phyloP scores from a whole-genome alignment of 768 basidiomycete species.

The Podaxis sp. region DNA sequence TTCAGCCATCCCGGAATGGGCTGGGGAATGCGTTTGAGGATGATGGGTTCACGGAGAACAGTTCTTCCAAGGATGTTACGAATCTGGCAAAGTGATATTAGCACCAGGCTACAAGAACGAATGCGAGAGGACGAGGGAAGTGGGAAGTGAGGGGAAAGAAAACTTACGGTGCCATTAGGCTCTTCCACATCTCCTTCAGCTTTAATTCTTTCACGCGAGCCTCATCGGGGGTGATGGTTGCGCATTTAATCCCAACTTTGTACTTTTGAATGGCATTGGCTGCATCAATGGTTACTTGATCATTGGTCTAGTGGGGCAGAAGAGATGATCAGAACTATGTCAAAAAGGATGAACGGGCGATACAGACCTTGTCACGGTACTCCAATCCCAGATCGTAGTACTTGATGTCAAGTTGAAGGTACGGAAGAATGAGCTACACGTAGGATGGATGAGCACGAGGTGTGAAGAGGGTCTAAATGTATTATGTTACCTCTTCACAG shows the following conservation, averaged over 20 bases:
- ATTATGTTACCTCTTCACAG: conserved; percentile 74
- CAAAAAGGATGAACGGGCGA: background rate
- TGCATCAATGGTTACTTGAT: conserved; percentile 89
- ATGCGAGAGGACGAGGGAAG: background rate
- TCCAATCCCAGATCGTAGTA: conserved; percentile 98
- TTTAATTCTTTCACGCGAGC: conserved; percentile 96
- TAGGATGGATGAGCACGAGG: background rate
- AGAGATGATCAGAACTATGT: background rate
- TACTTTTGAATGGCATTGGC: conserved; percentile 93
- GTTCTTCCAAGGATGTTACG: conserved; percentile 98
- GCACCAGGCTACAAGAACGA: too few relatives aligned
- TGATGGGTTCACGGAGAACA: conserved; percentile 98
- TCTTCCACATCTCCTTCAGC: conserved; percentile 98
- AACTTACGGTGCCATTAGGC: conserved; percentile 86
- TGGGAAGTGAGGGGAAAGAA: background rate
- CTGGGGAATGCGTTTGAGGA: conserved; percentile 85
- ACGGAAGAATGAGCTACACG: conserved; percentile 89
- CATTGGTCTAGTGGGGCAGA: conserved; percentile 65
- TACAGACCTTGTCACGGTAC: conserved; percentile 76
- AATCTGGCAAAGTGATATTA: conserved; percentile 48
- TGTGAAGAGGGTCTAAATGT: background rate
- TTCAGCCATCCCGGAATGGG: conserved; percentile 97
- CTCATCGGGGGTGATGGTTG: conserved; percentile 98
- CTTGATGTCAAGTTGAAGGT: conserved; percentile 94
- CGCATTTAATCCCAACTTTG: conserved; percentile 98